Base-by-base conservation (phyloP, 257 asterid species). In the Petrea volubilis region DNA sequence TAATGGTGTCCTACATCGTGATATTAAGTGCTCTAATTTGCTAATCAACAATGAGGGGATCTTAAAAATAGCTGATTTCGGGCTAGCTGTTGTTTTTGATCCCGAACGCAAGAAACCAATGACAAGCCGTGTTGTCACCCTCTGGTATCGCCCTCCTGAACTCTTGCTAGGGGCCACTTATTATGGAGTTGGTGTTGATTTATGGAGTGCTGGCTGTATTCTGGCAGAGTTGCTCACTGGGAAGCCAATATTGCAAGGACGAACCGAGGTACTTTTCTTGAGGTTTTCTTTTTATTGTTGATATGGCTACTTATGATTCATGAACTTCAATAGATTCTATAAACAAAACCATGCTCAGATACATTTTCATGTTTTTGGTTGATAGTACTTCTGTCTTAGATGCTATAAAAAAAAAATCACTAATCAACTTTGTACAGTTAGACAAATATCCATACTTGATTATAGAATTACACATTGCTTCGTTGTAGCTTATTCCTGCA, bases 91-190 rank as follows among this genome's bases (percentile, higher is more conserved):
- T 18, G 86, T 82, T 76, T 88, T 78, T 66, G 82, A 85, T 59
- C 93, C 88, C 34, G 81, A 84, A 36, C 70, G 46, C 56, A 88
- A 78, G 75, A 79, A 80, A 41, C 89, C 97, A 5, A 85, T 90
- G 94, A 92, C 98, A n/a, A 90, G 98, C 58, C 96, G 98, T 38
- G 98, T 92, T 20, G 89, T 92, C 57, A 92, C 98, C 49, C 93
- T 92, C 29, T 92, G 98, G 98, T 92, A 92, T 59, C 96, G 98
- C n/a, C 96, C 98, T 15, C 98, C 96, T 11, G 98, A 92, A 72
- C 98, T 92, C 84, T 77, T 92, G 41, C 90, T 92, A 11, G 98
- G 98, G 55, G 92, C 96, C 72, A 88, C 85, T 66, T 68, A 74
- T 66, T 92, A 92, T 61, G 84, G 98, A 64, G 81, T 84, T 47